Percentiles rank a stretch among this genome's conserved stretches.
Conservation (phyloP, 1,139 yeast species). For the Pichia sp. region DNA sequence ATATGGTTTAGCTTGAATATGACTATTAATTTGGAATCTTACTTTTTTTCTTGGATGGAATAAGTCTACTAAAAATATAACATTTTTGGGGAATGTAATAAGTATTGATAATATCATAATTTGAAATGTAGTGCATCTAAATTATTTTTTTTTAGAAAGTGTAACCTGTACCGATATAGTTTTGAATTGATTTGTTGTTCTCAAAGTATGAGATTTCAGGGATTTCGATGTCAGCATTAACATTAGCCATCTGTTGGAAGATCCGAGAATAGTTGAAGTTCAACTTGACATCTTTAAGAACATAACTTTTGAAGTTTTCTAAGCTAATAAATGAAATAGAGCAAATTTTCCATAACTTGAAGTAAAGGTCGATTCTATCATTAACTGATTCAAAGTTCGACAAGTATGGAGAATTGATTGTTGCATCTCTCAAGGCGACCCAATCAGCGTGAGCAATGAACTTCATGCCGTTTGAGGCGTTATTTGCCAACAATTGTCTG, state of each 20-base stretch:
- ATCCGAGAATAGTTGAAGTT: slow-evolving; percentile 38
- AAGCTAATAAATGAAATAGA: slow-evolving; percentile 44
- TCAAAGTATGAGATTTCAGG: slow-evolving; percentile 34
- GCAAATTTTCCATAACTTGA: slow-evolving; percentile 52
- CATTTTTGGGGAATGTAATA: neutral
- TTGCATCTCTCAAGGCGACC: slow-evolving; percentile 80
- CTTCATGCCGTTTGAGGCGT: slow-evolving; percentile 51
- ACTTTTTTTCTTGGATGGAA: no score
- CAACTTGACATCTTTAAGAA: slow-evolving; percentile 39
- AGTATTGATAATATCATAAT: neutral
- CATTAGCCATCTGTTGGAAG: slow-evolving; percentile 34
- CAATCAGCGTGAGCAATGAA: slow-evolving; percentile 82
- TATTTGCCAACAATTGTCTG: slow-evolving; percentile 50
- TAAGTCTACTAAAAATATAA: no score
- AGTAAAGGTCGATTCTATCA: slow-evolving; percentile 53
- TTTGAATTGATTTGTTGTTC: slow-evolving; percentile 28
- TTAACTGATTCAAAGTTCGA: slow-evolving; percentile 26
- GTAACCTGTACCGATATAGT: slow-evolving; percentile 24
- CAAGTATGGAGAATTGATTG: slow-evolving; percentile 45
- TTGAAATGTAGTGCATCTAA: neutral
- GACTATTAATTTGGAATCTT: neutral
- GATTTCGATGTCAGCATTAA: slow-evolving; percentile 37
- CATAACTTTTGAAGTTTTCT: slow-evolving; percentile 39
- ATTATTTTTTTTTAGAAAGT: neutral
- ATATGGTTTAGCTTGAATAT: no score